phyloP scores from a whole-genome alignment of 345 rosid species.

The Litchi chinensis region DNA sequence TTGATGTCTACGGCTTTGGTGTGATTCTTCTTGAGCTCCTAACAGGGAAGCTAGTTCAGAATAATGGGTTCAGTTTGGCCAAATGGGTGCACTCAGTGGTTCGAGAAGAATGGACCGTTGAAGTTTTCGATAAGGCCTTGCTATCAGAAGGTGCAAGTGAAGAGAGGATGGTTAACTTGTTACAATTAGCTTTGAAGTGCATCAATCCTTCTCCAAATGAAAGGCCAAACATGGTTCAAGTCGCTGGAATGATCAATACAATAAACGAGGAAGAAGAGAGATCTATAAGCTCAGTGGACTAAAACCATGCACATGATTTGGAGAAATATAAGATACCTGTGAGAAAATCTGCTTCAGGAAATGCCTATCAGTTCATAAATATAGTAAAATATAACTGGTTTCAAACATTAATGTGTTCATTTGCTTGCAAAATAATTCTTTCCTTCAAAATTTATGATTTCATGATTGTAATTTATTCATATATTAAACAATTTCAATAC shows the following conservation, averaged over 20 bases:
- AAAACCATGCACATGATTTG: constrained; percentile 5
- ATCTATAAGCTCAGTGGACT: constrained; percentile 35
- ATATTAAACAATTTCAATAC: background rate
- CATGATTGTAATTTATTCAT: background rate
- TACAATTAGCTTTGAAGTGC: constrained; percentile 56
- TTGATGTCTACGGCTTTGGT: constrained; percentile 47
- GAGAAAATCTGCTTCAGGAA: background rate
- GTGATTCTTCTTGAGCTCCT: constrained; percentile 67
- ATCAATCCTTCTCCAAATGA: constrained; percentile 37
- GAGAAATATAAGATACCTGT: background rate
- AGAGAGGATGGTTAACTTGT: constrained; percentile 57
- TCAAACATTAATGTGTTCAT: background rate
- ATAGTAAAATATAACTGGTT: background rate
- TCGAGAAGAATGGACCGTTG: constrained; percentile 66
- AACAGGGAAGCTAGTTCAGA: constrained; percentile 57
- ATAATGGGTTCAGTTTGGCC: constrained; percentile 47
- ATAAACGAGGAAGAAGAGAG: constrained; percentile 55
- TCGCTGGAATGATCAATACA: constrained; percentile 33
- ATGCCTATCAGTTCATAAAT: background rate
- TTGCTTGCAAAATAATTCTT: constrained; percentile 2
- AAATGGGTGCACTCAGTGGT: constrained; percentile 58
- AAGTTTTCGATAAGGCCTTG: constrained; percentile 54
- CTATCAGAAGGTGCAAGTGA: constrained; percentile 48
- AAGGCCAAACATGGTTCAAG: constrained; percentile 48
- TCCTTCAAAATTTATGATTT: constrained; percentile 5